Evolutionary conservation across 1,139 yeast genomes (phyloP).

Genomic region (Candida tunisiensis): DNA sequence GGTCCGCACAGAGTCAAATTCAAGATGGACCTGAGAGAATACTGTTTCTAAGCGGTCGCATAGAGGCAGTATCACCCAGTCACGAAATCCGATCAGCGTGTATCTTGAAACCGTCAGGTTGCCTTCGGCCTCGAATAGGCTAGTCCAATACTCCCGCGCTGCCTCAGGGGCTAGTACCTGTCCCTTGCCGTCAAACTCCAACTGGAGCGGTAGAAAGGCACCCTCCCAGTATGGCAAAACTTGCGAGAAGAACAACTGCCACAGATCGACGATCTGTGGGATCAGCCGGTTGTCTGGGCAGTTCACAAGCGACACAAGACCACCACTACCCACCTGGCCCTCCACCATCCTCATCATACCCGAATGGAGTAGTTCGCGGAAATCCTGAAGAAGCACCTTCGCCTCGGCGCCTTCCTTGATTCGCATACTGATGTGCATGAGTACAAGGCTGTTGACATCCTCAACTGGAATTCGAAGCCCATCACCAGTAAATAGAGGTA

Average conservation of each 20-base stretch:
- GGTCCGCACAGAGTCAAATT: constrained; percentile 3
- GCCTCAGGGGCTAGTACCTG: constrained; percentile 13
- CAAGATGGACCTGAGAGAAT: constrained; percentile 2
- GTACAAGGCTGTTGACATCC: constrained; percentile 33
- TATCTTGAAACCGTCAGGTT: constrained; percentile 17
- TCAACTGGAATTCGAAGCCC: constrained; percentile 35
- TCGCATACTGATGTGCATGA: constrained; percentile 28
- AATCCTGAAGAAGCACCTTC: constrained; percentile 24
- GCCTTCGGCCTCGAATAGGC: constrained; percentile 12
- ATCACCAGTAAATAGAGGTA: constrained; percentile 34
- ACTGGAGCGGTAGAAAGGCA: constrained; percentile 40
- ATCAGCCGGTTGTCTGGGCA: constrained; percentile 11
- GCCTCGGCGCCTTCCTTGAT: constrained; percentile 24
- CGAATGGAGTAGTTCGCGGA: constrained; percentile 28
- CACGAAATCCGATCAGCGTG: constrained; percentile 19
- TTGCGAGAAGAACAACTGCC: constrained; percentile 39
- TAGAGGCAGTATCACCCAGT: constrained; percentile 18
- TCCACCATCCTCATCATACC: constrained; percentile 29
- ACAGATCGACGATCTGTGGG: constrained; percentile 20
- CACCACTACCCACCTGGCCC: constrained; percentile 5
- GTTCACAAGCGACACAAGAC: constrained; percentile 3
- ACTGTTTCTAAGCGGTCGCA: constrained; percentile 25
- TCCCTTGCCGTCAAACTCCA: constrained; percentile 28
- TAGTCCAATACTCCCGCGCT: constrained; percentile 25
- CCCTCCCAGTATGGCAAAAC: constrained; percentile 43